A percentile compares a stretch with the other conserved stretches of the same genome.
Conservation (phyloP, 108 stramenopile genomes). For the Nitzschia putrida region DNA sequence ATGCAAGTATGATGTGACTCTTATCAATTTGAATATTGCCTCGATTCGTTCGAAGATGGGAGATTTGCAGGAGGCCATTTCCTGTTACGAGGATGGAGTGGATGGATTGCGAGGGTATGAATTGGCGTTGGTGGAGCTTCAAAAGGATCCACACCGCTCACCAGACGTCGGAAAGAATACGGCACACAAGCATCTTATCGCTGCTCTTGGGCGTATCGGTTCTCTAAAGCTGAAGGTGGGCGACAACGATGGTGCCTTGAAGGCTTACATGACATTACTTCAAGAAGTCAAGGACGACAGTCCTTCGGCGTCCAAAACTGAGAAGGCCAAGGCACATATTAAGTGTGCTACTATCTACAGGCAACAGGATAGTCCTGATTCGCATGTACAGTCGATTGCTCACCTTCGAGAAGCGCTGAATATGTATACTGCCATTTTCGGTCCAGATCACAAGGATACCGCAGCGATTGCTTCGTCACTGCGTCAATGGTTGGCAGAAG, state of each 20-base stretch:
- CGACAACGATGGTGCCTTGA: conserved; percentile 75
- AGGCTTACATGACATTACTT: conserved; percentile 69
- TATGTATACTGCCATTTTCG: conserved; percentile 87
- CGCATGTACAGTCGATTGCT: conserved; percentile 68
- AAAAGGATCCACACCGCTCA: conserved; percentile 33
- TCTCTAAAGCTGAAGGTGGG: conserved; percentile 80
- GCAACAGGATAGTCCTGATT: conserved; percentile 58
- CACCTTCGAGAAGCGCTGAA: conserved; percentile 82
- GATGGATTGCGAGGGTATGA: conserved; percentile 72
- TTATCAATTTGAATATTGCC: conserved; percentile 88
- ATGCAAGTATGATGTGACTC: conserved; percentile 82
- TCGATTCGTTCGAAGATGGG: conserved; percentile 86
- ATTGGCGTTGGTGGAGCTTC: conserved; percentile 58
- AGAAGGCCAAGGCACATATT: conserved; percentile 86
- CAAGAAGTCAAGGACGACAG: conserved; percentile 74
- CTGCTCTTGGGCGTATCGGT: conserved; percentile 82
- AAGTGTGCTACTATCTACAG: conserved; percentile 89
- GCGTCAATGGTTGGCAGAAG: conserved; percentile 80
- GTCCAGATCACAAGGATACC: conserved; percentile 82
- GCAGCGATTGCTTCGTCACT: conserved; percentile 81
- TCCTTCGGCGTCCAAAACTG: conserved; percentile 72
- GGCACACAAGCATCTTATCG: conserved; percentile 83
- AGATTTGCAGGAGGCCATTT: conserved; percentile 68
- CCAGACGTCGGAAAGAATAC: conserved; percentile 60
- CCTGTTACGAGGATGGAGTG: conserved; percentile 82